Evolutionary conservation across 1,284 basidiomycete genomes (phyloP).

Genomic region (Ganoderma lucidum): DNA sequence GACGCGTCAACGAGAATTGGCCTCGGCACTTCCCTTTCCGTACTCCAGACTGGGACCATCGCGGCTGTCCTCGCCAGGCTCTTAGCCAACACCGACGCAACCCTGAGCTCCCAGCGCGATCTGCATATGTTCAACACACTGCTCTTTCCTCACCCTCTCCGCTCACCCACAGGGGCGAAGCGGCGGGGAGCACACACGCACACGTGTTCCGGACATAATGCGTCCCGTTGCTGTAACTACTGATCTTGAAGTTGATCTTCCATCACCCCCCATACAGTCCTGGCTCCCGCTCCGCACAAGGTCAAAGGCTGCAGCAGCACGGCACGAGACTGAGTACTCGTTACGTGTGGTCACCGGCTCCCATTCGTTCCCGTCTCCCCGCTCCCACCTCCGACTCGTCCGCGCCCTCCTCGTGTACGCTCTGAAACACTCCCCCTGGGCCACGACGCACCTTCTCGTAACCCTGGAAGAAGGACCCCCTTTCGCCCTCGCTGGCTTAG

Average conservation of each 20-base stretch:
- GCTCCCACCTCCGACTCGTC: neutral
- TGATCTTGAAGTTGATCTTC: constrained; percentile 4
- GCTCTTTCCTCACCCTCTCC: neutral
- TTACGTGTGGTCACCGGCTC: constrained; percentile 2
- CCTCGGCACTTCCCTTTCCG: neutral
- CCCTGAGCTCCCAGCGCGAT: neutral
- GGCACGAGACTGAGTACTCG: neutral
- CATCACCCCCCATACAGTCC: neutral
- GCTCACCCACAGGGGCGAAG: neutral
- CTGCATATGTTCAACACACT: neutral
- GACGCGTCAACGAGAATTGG: neutral
- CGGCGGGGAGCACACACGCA: neutral
- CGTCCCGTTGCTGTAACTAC: constrained; percentile 8
- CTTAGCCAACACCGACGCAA: neutral
- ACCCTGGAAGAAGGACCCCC: neutral
- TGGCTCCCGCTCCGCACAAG: neutral
- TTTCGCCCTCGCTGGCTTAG: neutral
- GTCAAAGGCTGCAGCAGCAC: neutral
- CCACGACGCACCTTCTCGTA: neutral
- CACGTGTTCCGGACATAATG: constrained; percentile 9
- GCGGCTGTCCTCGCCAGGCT: neutral
- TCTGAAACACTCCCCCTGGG: constrained; percentile 1
- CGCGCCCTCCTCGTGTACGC: neutral
- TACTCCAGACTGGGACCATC: neutral
- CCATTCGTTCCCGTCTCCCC: neutral